These are phyloP conservation scores for Amaranthus hypochondriacus DNA, from an alignment of 148 eudicot species.

Conservation along the genomic window DNA sequence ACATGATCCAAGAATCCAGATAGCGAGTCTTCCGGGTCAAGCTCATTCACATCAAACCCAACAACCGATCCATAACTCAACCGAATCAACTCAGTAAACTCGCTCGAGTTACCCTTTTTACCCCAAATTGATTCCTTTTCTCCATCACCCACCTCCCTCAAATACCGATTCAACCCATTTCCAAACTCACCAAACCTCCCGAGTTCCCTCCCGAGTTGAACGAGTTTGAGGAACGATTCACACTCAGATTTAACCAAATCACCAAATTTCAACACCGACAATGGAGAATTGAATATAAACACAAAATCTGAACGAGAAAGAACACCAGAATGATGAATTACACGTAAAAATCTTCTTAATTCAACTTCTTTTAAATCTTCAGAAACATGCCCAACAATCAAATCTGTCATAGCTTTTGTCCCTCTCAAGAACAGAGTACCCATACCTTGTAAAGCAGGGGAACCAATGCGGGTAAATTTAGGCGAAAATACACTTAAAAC, in stretches of 20 bases:
- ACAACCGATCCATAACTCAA: conserved; percentile 75
- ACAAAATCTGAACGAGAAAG: conserved; percentile 47
- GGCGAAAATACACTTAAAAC: neutral
- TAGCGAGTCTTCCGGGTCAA: conserved; percentile 75
- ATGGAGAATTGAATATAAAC: conserved; percentile 35
- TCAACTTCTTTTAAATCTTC: conserved; percentile 31
- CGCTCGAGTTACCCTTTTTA: conserved; percentile 23
- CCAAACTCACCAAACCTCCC: conserved; percentile 9
- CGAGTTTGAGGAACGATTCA: conserved; percentile 36
- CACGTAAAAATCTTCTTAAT: conserved; percentile 39
- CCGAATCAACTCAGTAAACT: conserved; percentile 36
- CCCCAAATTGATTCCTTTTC: conserved; percentile 76
- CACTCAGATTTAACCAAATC: conserved; percentile 35
- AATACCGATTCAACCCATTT: conserved; percentile 31
- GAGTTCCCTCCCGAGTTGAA: conserved; percentile 11
- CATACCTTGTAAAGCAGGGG: conserved; percentile 63
- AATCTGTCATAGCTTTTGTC: conserved; percentile 47
- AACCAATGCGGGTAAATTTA: neutral
- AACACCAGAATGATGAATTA: conserved; percentile 33
- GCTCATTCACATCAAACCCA: conserved; percentile 63
- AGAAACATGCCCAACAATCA: conserved; percentile 50
- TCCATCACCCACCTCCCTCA: conserved; percentile 33
- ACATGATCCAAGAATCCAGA: conserved; percentile 69
- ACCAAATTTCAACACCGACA: conserved; percentile 19
- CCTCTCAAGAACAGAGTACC: conserved; percentile 60